Percentiles rank a stretch among this genome's conserved stretches.
These are phyloP conservation scores for Pythium dissotocum DNA, from an alignment of 352 stramenopile genomes.

Conservation along the genomic window DNA sequence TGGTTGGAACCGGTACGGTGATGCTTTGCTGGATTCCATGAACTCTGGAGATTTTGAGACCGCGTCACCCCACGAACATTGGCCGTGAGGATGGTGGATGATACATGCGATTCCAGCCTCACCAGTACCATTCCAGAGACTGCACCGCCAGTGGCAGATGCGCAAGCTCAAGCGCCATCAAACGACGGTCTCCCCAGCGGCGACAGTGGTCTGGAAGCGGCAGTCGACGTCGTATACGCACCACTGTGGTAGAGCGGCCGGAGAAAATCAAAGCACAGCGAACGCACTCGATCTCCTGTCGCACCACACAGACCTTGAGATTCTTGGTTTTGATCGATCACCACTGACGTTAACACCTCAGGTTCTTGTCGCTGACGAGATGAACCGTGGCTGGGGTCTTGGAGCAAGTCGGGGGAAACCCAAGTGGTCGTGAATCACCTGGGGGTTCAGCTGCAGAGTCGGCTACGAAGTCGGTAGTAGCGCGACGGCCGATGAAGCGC, in stretches of 20 bases:
- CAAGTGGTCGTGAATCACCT: constrained; percentile 1
- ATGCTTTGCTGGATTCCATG: too few relatives aligned
- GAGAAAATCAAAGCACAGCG: constrained; percentile 6
- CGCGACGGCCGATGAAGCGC: neutral
- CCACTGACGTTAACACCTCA: constrained; percentile 6
- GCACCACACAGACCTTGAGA: constrained; percentile 9
- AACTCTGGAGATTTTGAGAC: too few relatives aligned
- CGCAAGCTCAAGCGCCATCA: too few relatives aligned
- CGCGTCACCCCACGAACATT: too few relatives aligned
- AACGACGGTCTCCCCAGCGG: too few relatives aligned
- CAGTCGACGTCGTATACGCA: too few relatives aligned
- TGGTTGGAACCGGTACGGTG: too few relatives aligned
- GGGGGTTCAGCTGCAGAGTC: neutral
- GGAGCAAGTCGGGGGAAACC: neutral
- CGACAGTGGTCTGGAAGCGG: too few relatives aligned
- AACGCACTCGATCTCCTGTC: neutral
- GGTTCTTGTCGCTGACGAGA: neutral
- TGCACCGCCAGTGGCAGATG: too few relatives aligned
- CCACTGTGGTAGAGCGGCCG: constrained; percentile 9
- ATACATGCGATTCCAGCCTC: too few relatives aligned
- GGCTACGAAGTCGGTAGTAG: neutral
- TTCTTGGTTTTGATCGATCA: constrained; percentile 3
- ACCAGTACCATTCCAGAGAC: too few relatives aligned
- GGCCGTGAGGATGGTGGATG: too few relatives aligned
- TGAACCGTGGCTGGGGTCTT: neutral